Percentiles rank a stretch among this genome's conserved stretches.
Conservation (phyloP, 352 stramenopile genomes). For the Phytophthora brassicae region DNA sequence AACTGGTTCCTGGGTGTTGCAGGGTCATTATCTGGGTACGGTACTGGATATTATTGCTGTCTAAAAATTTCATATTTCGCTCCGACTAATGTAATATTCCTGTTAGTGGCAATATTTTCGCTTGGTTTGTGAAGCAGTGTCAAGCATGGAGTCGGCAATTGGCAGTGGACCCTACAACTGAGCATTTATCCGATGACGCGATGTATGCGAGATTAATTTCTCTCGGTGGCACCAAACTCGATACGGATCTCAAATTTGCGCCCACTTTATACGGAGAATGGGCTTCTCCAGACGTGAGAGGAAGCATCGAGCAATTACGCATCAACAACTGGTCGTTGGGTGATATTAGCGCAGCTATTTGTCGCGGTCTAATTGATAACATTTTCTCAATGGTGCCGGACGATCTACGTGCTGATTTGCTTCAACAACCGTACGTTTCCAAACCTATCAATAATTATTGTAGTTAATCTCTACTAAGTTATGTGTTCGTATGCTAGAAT, state of each 20-base stretch:
- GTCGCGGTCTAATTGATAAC: constrained; percentile 57
- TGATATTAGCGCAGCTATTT: constrained; percentile 66
- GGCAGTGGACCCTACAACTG: constrained; percentile 19
- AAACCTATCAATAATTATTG: background rate
- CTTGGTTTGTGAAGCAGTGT: constrained; percentile 59
- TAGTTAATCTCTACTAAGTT: constrained; percentile 1
- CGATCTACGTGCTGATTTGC: constrained; percentile 32
- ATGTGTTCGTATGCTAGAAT: constrained; percentile 33
- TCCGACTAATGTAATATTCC: constrained; percentile 1
- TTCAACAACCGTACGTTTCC: constrained; percentile 38
- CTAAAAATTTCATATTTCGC: no score
- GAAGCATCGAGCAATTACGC: constrained; percentile 43
- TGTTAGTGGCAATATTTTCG: constrained; percentile 65
- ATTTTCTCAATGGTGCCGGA: constrained; percentile 59
- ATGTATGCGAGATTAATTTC: constrained; percentile 56
- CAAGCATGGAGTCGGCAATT: constrained; percentile 52
- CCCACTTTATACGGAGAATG: constrained; percentile 68
- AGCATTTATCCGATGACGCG: constrained; percentile 19
- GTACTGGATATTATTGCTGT: constrained; percentile 3
- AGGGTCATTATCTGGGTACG: constrained; percentile 63
- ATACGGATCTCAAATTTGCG: constrained; percentile 51
- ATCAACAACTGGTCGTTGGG: constrained; percentile 61
- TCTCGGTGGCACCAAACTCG: constrained; percentile 37
- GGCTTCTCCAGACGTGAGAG: constrained; percentile 27
- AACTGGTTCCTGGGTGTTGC: constrained; percentile 57